phyloP scores from a whole-genome alignment of 148 eudicot genomes.

The Camellia sinensis region DNA sequence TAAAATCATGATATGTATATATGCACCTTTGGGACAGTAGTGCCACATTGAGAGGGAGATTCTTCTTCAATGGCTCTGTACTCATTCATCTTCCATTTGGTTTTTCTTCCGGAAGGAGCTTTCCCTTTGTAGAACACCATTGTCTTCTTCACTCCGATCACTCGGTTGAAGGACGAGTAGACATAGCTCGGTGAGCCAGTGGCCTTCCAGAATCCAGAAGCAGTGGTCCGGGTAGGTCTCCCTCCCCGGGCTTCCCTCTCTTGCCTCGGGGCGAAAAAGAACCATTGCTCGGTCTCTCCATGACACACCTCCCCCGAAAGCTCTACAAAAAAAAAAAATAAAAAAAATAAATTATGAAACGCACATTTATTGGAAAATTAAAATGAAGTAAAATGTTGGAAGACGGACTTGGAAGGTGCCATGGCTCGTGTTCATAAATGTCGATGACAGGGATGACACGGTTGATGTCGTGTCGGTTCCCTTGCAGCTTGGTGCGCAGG shows the following conservation, averaged over 20 bases:
- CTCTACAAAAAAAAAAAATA: conserved; percentile 16
- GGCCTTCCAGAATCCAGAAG: conserved; percentile 60
- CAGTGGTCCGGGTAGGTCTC: conserved; percentile 45
- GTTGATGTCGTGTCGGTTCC: background rate
- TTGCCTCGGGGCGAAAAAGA: conserved; percentile 49
- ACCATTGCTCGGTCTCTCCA: conserved; percentile 55
- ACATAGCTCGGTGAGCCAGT: conserved; percentile 54
- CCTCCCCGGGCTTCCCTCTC: conserved; percentile 60
- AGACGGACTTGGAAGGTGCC: background rate
- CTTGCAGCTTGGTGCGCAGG: conserved; percentile 3
- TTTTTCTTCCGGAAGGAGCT: conserved; percentile 49
- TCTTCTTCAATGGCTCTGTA: conserved; percentile 41
- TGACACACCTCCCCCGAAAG: conserved; percentile 39
- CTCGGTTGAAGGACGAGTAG: conserved; percentile 30
- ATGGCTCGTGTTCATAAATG: background rate
- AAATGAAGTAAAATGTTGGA: no score
- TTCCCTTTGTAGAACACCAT: conserved; percentile 65
- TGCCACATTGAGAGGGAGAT: conserved; percentile 4
- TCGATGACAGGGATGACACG: background rate
- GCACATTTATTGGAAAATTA: no score
- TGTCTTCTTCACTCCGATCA: conserved; percentile 54
- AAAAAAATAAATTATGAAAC: no score
- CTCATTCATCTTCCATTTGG: conserved; percentile 65
- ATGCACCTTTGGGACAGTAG: conserved; percentile 35
- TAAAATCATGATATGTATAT: background rate